Conservation (phyloP, 257 asterid species). For the Solanum ahanhuiri region DNA sequence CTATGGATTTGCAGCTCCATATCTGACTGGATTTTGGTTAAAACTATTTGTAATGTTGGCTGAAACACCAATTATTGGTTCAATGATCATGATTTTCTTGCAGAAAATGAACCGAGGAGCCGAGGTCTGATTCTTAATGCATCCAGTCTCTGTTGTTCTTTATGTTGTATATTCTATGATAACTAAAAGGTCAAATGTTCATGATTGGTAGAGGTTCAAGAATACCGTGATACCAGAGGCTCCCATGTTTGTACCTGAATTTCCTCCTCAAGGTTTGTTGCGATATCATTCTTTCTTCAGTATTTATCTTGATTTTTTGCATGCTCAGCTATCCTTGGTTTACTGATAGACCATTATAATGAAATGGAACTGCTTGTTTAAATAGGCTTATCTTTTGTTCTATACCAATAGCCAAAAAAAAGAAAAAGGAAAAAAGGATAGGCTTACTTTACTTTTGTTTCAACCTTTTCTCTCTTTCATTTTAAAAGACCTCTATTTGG, state of each 20-base stretch:
- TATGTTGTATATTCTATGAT: background rate
- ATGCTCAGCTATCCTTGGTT: background rate
- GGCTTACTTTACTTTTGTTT: background rate
- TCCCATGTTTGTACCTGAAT: constrained; percentile 92
- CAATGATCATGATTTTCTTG: constrained; percentile 35
- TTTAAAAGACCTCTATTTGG: background rate
- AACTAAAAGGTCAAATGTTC: background rate
- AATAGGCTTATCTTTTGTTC: background rate
- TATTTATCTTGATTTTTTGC: background rate
- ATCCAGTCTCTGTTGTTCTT: background rate
- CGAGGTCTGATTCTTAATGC: constrained; percentile 31
- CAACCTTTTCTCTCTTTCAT: background rate
- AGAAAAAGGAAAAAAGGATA: background rate
- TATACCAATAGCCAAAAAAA: background rate
- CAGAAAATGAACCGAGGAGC: constrained; percentile 49
- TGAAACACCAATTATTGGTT: constrained; percentile 62
- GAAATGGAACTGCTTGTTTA: background rate
- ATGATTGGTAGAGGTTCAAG: constrained; percentile 49
- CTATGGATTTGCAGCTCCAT: constrained; percentile 63
- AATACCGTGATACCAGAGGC: constrained; percentile 82
- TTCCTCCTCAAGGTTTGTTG: constrained; percentile 76
- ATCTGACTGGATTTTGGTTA: constrained; percentile 67
- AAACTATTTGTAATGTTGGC: constrained; percentile 49
- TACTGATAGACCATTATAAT: background rate
- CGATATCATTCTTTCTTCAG: background rate